These are phyloP conservation scores for Globisporangium camurandrum DNA, from an alignment of 352 stramenopile genomes.

Conservation along the genomic window DNA sequence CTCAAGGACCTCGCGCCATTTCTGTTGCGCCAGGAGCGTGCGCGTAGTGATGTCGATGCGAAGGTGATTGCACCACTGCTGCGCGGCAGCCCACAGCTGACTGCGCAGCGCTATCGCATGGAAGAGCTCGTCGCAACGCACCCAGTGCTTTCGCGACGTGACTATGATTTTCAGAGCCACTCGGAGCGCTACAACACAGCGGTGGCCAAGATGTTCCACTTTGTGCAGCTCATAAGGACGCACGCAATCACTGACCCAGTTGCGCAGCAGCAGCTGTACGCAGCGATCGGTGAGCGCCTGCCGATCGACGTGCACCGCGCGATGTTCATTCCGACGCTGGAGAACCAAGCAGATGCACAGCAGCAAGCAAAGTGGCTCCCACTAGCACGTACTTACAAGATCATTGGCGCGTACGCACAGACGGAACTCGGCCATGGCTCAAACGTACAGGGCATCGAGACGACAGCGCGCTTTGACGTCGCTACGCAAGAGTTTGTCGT, in stretches of 20 bases:
- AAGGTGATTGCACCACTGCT: slow-evolving; percentile 7
- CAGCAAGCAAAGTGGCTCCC: slow-evolving; percentile 63
- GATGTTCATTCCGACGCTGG: slow-evolving; percentile 66
- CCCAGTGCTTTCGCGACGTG: slow-evolving; percentile 33
- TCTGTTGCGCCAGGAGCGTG: slow-evolving; percentile 16
- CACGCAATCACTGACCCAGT: slow-evolving; percentile 19
- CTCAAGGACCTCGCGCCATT: slow-evolving; percentile 17
- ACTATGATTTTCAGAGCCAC: slow-evolving; percentile 44
- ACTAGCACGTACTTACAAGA: slow-evolving; percentile 49
- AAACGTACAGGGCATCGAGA: slow-evolving; percentile 89
- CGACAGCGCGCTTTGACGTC: slow-evolving; percentile 88
- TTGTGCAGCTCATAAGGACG: slow-evolving; percentile 27
- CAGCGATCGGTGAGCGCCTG: slow-evolving; percentile 33
- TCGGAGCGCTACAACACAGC: slow-evolving; percentile 21
- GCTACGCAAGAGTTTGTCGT: slow-evolving; percentile 90
- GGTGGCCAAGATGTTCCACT: slow-evolving; percentile 29
- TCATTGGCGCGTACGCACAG: slow-evolving; percentile 91
- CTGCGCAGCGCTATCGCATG: slow-evolving; percentile 10
- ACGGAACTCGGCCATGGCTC: slow-evolving; percentile 94
- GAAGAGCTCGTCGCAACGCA: slow-evolving; percentile 14
- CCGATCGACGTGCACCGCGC: slow-evolving; percentile 45
- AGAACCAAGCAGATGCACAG: slow-evolving; percentile 49
- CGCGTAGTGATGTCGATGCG: slow-evolving; percentile 8
- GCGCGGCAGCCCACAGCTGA: slow-evolving; percentile 8
- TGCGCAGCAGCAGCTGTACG: slow-evolving; percentile 32